Evolutionary conservation across 345 rosid species (phyloP).

Genomic region (Kernera saxatilis): DNA sequence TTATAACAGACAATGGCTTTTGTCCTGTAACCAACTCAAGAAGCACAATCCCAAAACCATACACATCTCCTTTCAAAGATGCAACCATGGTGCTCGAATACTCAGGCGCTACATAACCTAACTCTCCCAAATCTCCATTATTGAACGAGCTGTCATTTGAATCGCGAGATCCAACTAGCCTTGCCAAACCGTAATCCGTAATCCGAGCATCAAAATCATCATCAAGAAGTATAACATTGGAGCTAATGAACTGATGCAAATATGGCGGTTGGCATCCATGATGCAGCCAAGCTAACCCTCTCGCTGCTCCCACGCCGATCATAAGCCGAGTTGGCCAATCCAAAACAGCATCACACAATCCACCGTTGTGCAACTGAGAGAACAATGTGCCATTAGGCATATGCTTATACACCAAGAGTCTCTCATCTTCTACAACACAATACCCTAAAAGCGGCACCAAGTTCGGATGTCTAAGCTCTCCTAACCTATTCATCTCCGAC

Average conservation of each 20-base stretch:
- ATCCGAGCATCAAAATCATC: slow-evolving; percentile 59
- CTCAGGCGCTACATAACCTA: slow-evolving; percentile 35
- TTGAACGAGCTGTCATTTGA: slow-evolving; percentile 36
- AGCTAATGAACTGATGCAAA: slow-evolving; percentile 46
- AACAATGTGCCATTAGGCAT: slow-evolving; percentile 54
- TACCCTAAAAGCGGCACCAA: slow-evolving; percentile 64
- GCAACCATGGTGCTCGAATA: slow-evolving; percentile 33
- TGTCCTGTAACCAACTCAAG: slow-evolving; percentile 34
- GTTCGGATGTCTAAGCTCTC: slow-evolving; percentile 64
- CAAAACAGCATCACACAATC: slow-evolving; percentile 22
- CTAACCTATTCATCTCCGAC: slow-evolving; percentile 58
- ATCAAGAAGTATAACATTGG: slow-evolving; percentile 55
- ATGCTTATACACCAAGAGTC: slow-evolving; percentile 45
- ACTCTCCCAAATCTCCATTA: slow-evolving; percentile 31
- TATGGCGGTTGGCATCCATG: slow-evolving; percentile 61
- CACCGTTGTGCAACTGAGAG: slow-evolving; percentile 41
- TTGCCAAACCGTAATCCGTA: slow-evolving; percentile 53
- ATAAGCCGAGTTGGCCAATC: slow-evolving; percentile 54
- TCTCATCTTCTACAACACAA: slow-evolving; percentile 56
- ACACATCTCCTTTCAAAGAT: slow-evolving; percentile 35
- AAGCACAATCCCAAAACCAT: slow-evolving; percentile 36
- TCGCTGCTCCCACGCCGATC: slow-evolving; percentile 54
- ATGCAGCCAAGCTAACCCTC: slow-evolving; percentile 68
- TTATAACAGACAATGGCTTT: slow-evolving; percentile 24
- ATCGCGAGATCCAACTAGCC: slow-evolving; percentile 40